Evolutionary conservation across 768 basidiomycete genomes (phyloP), one percentile per base, ranked within the genome.

Genomic region (Lyophyllum shimeji): DNA sequence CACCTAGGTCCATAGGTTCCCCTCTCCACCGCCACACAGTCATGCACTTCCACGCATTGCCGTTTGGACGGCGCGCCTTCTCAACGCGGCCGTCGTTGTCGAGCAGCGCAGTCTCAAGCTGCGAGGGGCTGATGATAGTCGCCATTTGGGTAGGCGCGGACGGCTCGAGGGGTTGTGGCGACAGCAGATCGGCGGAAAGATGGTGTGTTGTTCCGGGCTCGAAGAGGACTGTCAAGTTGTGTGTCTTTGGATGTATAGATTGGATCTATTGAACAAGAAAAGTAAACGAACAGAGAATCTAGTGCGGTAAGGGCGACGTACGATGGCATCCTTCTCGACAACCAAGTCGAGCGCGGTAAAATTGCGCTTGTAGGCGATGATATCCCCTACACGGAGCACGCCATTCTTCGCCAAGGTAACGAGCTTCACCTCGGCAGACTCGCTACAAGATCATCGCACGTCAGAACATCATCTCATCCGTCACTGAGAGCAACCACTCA

Each of bases 291-390:
- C 9, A 18, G 29, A 27, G 18, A 44, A 13, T 31, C 51, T 18
- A 49, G 24, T 25, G 20, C 21, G 25, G n/a, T 6, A 46, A 23
- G 39, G 60, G 34, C 11, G 15, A 37, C 77, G 52, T 59, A 83
- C 83, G 40, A 85, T 69, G 31, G 74, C 67, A 58, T 86, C 84
- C 61, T 84, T 85, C 67, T 83, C 81, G n/a, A 85, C 69, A 0
- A 66, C 54, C 13, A 79, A 27, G 46, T 70, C 66, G 7, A 74
- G 53, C 2, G 61, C 60, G 0, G 75, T 48, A 61, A 86, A 85
- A n/a, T 70, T 66, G 15, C 83, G 77, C 55, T 69, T 74, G 63
- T 84, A 82, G 2, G 78, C 74, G 12, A 87, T 68, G 5, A 87
- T 67, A 66, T 87, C 85, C 3, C 83, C 83, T 17, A 74, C 74